Evolutionary conservation across 768 basidiomycete genomes (phyloP), one percentile per base, ranked within the genome.

Genomic region (Cubamyces lactineus): DNA sequence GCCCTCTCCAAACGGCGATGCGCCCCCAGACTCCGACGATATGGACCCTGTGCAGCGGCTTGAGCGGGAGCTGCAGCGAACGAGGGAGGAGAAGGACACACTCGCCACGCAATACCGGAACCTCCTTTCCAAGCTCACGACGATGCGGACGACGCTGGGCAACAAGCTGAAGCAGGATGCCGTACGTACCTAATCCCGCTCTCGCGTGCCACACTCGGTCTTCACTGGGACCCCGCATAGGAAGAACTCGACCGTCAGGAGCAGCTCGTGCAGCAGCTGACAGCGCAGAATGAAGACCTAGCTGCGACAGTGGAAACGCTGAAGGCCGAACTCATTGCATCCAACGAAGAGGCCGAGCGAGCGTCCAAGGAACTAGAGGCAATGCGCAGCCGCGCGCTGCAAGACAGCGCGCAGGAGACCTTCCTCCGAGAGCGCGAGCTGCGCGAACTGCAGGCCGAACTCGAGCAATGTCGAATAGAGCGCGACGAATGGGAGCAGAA

Each of bases 211-310:
- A 34, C 9, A 34, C 34, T 34, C 34, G 34, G 51, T 55, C 63
- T 62, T 61, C 38, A 59, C 38, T 41, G 53, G 61, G 45, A 11
- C 11, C 66, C 40, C 47, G 73, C 64, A 59, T 79, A 99, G 96
- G 97, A 98, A 86, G 97, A 98, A 82, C 88, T 99, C 45, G 97
- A 98, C 80, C 84, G 94, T 65, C 83, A 93, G 64, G 95, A 95
- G 71, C 88, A 91, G 67, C 81, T 88, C 39, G 83, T 97, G 38
- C 90, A 91, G 60, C 85, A 88, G 62, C 77, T 99, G 26, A 87
- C 84, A 2, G 84, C 82, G 2, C 87, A 94, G 70, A 92, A 89
- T 70, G 88, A 92, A 6, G 88, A 92, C 69, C 79, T 95, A 16
- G 72, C 77, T 8, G 70, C 74, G 30, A 92, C 93, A 0, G 77